Conservation (phyloP, 1,284 basidiomycete genomes). For the Sparassis latifolia region DNA sequence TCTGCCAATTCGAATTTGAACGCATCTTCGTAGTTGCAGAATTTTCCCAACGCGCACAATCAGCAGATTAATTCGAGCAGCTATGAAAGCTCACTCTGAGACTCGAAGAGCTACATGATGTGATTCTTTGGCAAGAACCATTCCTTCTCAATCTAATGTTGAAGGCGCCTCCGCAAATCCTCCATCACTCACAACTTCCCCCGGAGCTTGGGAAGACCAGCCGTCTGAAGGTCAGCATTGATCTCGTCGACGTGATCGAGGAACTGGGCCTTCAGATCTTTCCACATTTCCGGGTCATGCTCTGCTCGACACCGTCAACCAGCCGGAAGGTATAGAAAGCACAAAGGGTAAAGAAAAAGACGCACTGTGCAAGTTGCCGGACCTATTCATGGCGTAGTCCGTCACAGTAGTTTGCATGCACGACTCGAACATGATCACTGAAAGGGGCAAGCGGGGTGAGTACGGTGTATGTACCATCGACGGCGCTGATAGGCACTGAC, state of each 20-base stretch:
- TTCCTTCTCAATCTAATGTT: too few relatives aligned
- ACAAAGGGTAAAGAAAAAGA: neutral
- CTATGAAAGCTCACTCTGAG: too few relatives aligned
- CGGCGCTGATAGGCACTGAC: neutral
- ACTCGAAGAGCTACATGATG: too few relatives aligned
- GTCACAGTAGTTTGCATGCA: conserved; percentile 57
- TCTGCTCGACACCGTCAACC: conserved; percentile 17
- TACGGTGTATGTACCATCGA: too few relatives aligned
- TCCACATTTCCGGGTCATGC: conserved; percentile 59
- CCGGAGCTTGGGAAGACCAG: conserved; percentile 30
- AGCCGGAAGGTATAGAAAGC: neutral
- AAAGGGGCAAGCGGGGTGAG: neutral
- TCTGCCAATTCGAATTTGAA: too few relatives aligned
- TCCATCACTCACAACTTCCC: too few relatives aligned
- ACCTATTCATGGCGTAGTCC: conserved; percentile 44
- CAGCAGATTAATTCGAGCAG: too few relatives aligned
- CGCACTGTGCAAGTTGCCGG: neutral
- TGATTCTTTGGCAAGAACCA: too few relatives aligned
- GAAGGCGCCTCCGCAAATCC: too few relatives aligned
- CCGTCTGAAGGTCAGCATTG: conserved; percentile 44
- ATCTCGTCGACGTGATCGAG: conserved; percentile 50
- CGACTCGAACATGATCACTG: conserved; percentile 63
- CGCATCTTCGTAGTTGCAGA: too few relatives aligned
- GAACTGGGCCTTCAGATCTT: conserved; percentile 50
- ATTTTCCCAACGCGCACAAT: too few relatives aligned